A percentile compares a stretch with the other conserved stretches of the same genome.
These are phyloP conservation scores for Prunus mume DNA, from an alignment of 306 rosid genomes.

Conservation along the genomic window DNA sequence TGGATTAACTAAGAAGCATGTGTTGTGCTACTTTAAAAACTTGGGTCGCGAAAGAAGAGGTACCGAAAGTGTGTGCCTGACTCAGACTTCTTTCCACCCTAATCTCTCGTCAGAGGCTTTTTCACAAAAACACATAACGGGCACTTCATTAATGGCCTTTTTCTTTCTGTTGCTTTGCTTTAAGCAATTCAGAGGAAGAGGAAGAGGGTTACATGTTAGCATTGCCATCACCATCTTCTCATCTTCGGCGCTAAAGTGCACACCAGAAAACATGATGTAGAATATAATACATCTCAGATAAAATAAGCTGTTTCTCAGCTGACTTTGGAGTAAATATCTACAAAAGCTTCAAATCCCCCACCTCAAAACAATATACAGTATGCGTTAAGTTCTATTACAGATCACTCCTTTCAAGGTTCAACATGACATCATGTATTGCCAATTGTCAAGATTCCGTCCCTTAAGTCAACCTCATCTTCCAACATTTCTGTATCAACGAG, in stretches of 20 bases:
- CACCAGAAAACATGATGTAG: neutral
- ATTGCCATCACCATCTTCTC: neutral
- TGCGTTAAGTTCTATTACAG: neutral
- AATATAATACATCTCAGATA: neutral
- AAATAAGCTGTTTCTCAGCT: neutral
- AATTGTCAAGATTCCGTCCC: conserved; percentile 21
- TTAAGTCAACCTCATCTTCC: conserved; percentile 34
- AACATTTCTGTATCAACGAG: conserved; percentile 48
- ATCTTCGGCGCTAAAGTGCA: neutral
- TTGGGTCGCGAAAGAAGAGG: neutral
- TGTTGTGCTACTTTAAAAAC: neutral
- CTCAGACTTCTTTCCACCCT: conserved; percentile 19
- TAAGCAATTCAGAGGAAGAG: neutral
- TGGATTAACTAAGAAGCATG: neutral
- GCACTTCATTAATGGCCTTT: neutral
- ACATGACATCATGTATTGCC: conserved; percentile 27
- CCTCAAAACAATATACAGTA: neutral
- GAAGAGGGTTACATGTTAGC: neutral
- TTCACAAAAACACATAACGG: neutral
- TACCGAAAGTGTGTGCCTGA: conserved; percentile 29
- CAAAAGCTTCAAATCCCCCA: neutral
- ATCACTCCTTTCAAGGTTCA: neutral
- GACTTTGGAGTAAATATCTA: neutral
- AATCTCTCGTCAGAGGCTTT: neutral
- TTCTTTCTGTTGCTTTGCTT: conserved; percentile 5